Evolutionary conservation across 306 rosid genomes (phyloP), one percentile per base, ranked within the genome.

Genomic region (Cercis canadensis): DNA sequence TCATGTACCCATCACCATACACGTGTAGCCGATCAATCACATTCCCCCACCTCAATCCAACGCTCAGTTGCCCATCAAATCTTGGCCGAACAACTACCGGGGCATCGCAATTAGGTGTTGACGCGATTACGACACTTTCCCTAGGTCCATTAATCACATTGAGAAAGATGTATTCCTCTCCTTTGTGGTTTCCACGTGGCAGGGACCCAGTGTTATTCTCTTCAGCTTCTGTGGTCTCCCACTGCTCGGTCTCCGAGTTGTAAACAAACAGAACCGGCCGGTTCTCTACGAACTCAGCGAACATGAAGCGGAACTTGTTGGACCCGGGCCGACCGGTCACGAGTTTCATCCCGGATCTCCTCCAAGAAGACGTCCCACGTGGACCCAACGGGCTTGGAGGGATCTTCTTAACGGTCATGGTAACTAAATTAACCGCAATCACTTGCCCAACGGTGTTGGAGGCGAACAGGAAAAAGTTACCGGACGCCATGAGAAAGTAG

Each of bases 1-100:
- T 87, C 92, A 84, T 82, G 75, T 80, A 82, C 50, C 92, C 92
- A 62, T 87, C 92, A 7, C 92, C 84, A 76, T 78, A 84, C 78
- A 87, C 89, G 79, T 85, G 87, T 61, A 87, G 15, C 32, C 86
- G 62, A 34, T 87, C 87, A 3, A 67, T 53, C n/a, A 12, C 46
- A 43, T 58, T 75, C 0, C 79, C 89, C 87, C 87, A 84, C 3
- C 80, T 84, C 4, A 77, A 84, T 61, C 85, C 87, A 11, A 82
- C 75, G 6, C 69, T 79, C 11, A 82, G 14, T 4, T 31, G 0
- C 61, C 45, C 1, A 24, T 43, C 29, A 9, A 84, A 82, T 60
- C 81, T 60, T 24, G 87, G 87, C 81, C 86, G 87, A 18, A 87
- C 33, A 32, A 87, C 57, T 18, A 71, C 57, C 0, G 87, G 67